These are phyloP conservation scores for Hypoxylon sp. DNA, from an alignment of 2,329 filamentous ascomycete species.

Conservation along the genomic window DNA sequence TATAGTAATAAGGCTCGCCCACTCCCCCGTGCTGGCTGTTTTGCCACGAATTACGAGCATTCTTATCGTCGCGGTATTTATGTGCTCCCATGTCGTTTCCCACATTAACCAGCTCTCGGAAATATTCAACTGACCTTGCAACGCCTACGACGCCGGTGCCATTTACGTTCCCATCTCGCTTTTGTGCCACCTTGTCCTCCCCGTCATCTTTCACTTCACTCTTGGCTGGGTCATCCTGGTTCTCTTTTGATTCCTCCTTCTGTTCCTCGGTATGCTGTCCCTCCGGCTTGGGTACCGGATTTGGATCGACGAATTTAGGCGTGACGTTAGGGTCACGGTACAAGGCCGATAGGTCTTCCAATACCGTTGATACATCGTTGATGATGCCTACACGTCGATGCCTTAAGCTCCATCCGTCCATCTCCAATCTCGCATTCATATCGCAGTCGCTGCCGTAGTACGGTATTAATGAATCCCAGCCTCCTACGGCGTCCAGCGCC, in stretches of 20 bases:
- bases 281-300: conserved; percentile 51
- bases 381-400: conserved; percentile 57
- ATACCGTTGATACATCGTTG: conserved; percentile 58
- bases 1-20: conserved; percentile 69
- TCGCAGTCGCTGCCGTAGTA: conserved; percentile 67
- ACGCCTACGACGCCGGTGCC: conserved; percentile 28
- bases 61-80: conserved; percentile 50
- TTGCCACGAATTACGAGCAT: conserved; percentile 67
- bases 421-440: conserved; percentile 59
- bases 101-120: conserved; percentile 50
- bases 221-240: conserved; percentile 42
- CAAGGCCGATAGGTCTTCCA: conserved; percentile 58
- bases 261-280: conserved; percentile 42
- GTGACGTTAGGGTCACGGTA: conserved; percentile 56
- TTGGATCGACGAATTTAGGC: conserved; percentile 54
- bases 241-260: conserved; percentile 45
- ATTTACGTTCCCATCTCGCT: conserved; percentile 30
- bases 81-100: conserved; percentile 53
- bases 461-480: conserved; percentile 67
- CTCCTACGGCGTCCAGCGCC: conserved; percentile 61
- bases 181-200: conserved; percentile 24
- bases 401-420: conserved; percentile 57
- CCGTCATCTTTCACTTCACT: conserved; percentile 37
- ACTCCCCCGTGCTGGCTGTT: conserved; percentile 64
- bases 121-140: conserved; percentile 51